A percentile compares a stretch with the other conserved stretches of the same genome.
Evolutionary conservation across 345 rosid species (phyloP).

Genomic region (Gossypium ekmanianum): DNA sequence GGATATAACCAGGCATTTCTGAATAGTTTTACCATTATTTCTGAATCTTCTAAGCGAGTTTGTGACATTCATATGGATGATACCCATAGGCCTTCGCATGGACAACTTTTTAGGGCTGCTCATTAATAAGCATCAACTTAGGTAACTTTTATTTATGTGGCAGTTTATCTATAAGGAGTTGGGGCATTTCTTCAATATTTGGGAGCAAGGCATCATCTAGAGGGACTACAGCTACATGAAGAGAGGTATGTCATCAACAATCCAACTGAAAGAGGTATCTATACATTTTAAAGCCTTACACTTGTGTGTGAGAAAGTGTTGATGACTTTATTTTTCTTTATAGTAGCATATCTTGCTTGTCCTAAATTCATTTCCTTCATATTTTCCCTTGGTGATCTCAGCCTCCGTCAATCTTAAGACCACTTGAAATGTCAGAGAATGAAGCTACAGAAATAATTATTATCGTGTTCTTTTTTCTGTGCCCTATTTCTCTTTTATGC

Average conservation of each 20-base stretch:
- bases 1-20: no score
- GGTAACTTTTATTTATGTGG: conserved; percentile 22
- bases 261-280: conserved; percentile 35
- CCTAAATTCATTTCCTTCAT: neutral
- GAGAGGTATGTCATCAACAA: conserved; percentile 15
- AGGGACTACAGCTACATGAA: conserved; percentile 3
- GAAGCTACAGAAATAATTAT: conserved; percentile 27
- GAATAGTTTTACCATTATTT: neutral
- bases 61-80: conserved; percentile 9
- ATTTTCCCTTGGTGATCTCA: conserved; percentile 14
- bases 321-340: neutral
- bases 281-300: neutral
- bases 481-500: no score
- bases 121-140: conserved; percentile 2
- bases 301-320: neutral
- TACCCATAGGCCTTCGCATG: neutral
- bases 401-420: conserved; percentile 32
- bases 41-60: neutral
- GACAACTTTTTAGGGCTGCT: neutral
- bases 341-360: neutral
- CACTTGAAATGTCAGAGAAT: conserved; percentile 27
- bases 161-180: conserved; percentile 25
- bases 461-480: no score
- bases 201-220: conserved; percentile 22
- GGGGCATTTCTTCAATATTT: conserved; percentile 32